Evolutionary conservation across 1,284 basidiomycete genomes (phyloP), one percentile per base, ranked within the genome.

Genomic region (Malassezia japonica): DNA sequence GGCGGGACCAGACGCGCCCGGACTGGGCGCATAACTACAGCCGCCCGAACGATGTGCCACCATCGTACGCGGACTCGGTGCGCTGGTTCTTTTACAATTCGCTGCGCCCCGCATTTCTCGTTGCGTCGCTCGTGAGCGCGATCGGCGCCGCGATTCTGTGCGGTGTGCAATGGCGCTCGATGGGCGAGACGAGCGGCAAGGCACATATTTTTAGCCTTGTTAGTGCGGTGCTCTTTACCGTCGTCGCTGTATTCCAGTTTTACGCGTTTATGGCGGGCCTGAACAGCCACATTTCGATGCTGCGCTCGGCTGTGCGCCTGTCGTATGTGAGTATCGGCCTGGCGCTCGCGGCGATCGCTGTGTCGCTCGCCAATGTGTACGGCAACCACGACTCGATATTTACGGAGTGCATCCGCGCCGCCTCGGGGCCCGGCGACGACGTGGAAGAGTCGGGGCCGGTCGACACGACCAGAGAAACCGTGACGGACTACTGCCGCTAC

Each of bases 51-150:
- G 28, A 45, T 10, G 23, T 2, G 2, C 33, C 21, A 6, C 48
- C 48, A 6, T 31, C 48, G 7, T 50, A 50, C 21, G 15, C 41
- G 5, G 48, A 50, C 10, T 37, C 48, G 20, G 21, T 50, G 20
- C 41, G 41, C 12, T 38, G 23, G 37, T 15, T 44, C 9, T 38
- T 44, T 16, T 21, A 50, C 15, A 50, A 40, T 27, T 42, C 50
- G 20, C 44, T 53, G 23, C 40, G 33, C 3, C 50, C 50, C 5
- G 28, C 39, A 1, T 53, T 42, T 24, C 32, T 48, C 6, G 21
- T 31, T 7, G 16, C 24, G n/a, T 28, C 46, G 28, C n/a, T 40
- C 13, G 8, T 53, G 13, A 29, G 45, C 21, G 13, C 32, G 12
- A 27, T 53, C 28, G 45, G 40, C 4, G 31, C 31, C 16, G 25